Evolutionary conservation across 192 early-diverging fungal species (phyloP).

Genomic region (Backusella tuberculispora): DNA sequence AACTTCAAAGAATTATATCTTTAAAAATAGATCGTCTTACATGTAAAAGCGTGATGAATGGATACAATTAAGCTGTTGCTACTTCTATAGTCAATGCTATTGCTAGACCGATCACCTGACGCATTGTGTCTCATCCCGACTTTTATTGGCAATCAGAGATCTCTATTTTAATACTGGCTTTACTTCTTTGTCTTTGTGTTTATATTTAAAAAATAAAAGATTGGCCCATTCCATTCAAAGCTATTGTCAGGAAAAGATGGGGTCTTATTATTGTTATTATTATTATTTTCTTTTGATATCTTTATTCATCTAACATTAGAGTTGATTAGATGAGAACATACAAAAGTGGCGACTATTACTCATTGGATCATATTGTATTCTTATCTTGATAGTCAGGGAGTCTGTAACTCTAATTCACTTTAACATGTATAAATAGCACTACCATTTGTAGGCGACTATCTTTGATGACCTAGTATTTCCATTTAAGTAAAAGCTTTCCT

Average conservation of each 20-base stretch:
- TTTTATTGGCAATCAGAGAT: constrained; percentile 7
- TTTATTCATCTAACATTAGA: neutral
- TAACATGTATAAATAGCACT: no score
- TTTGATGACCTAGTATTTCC: neutral
- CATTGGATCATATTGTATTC: neutral
- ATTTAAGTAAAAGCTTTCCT: neutral
- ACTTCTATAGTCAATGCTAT: neutral
- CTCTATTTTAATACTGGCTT: neutral
- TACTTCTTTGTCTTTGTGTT: neutral
- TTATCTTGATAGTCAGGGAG: no score
- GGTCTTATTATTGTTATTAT: neutral
- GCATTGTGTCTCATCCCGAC: constrained; percentile 8
- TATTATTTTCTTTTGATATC: neutral
- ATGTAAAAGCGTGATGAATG: neutral
- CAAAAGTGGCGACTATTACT: neutral
- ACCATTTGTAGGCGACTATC: neutral
- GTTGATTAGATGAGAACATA: neutral
- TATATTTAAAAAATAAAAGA: neutral
- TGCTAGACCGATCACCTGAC: neutral
- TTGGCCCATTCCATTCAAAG: constrained; percentile 7
- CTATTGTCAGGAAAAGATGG: constrained; percentile 2
- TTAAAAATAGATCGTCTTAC: no score
- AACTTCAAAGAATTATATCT: no score
- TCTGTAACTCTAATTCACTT: no score
- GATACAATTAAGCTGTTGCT: neutral